Evolutionary conservation across 2,329 filamentous ascomycete species (phyloP).

Genomic region (Metarhizium robertsii): DNA sequence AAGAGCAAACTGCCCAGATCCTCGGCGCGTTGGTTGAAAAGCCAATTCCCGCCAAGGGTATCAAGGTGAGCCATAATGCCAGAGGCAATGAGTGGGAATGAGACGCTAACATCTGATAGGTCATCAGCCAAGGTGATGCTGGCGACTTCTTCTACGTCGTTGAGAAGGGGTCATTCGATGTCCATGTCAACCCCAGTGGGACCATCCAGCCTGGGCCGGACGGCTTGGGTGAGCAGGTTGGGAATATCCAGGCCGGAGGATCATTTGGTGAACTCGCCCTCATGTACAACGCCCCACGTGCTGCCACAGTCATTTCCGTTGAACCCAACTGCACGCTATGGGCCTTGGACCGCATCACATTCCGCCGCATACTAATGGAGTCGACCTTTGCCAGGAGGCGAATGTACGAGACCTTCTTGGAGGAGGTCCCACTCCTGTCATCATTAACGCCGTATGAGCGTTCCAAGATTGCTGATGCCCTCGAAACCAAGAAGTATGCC

Average conservation of each 20-base stretch:
- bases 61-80: slow-evolving; percentile 42
- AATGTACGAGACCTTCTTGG: slow-evolving; percentile 95
- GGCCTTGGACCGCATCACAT: slow-evolving; percentile 91
- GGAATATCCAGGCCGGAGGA: slow-evolving; percentile 73
- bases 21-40: slow-evolving; percentile 90
- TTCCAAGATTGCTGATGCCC: slow-evolving; percentile 92
- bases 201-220: slow-evolving; percentile 69
- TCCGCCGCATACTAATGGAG: slow-evolving; percentile 97
- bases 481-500: slow-evolving; percentile 82
- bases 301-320: slow-evolving; percentile 82
- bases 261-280: slow-evolving; percentile 94
- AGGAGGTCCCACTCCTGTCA: slow-evolving; percentile 80
- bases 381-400: slow-evolving; percentile 90
- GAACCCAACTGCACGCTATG: slow-evolving; percentile 75
- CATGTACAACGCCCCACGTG: slow-evolving; percentile 97
- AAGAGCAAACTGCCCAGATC: slow-evolving; percentile 82
- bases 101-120: slow-evolving; percentile 41
- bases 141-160: slow-evolving; percentile 98
- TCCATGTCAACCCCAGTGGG: slow-evolving; percentile 77
- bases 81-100: not conserved
- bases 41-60: slow-evolving; percentile 83
- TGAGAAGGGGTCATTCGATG: slow-evolving; percentile 81
- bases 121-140: slow-evolving; percentile 90
- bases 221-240: slow-evolving; percentile 76
- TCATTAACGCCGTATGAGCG: slow-evolving; percentile 86